Percentiles rank a stretch among this genome's conserved stretches.
These are phyloP conservation scores for Zizania palustris DNA, from an alignment of 202 grass and related monocot species.

Conservation along the genomic window DNA sequence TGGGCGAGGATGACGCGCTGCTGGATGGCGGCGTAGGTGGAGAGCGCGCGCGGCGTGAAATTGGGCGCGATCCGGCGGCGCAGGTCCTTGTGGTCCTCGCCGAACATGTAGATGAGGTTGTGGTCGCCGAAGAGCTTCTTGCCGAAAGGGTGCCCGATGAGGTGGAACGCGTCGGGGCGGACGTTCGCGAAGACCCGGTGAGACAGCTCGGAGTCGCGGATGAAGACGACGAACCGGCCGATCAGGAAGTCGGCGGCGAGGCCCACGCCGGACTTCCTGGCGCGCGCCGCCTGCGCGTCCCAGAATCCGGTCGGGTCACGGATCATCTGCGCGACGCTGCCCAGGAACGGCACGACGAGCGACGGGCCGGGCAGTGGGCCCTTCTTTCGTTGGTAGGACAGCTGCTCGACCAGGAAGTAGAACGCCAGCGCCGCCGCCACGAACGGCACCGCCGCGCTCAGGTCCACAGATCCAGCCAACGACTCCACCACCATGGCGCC, in stretches of 20 bases:
- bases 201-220: slow-evolving; percentile 80
- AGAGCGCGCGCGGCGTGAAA: slow-evolving; percentile 77
- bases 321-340: slow-evolving; percentile 68
- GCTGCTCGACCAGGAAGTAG: slow-evolving; percentile 66
- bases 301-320: slow-evolving; percentile 76
- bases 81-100: slow-evolving; percentile 88
- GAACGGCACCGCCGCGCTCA: slow-evolving; percentile 58
- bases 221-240: slow-evolving; percentile 85
- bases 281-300: slow-evolving; percentile 62
- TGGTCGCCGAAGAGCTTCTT: slow-evolving; percentile 95
- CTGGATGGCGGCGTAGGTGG: slow-evolving; percentile 84
- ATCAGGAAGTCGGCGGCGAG: slow-evolving; percentile 75
- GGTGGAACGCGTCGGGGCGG: slow-evolving; percentile 90
- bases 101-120: slow-evolving; percentile 99
- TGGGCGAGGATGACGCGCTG: slow-evolving; percentile 79
- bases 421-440: slow-evolving; percentile 44
- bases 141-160: slow-evolving; percentile 92
- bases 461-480: slow-evolving; percentile 21
- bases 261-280: slow-evolving; percentile 59
- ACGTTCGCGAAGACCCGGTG: slow-evolving; percentile 96
- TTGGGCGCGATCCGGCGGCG: slow-evolving; percentile 82
- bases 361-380: slow-evolving; percentile 58
- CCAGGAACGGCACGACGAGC: slow-evolving; percentile 76
- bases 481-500: slow-evolving; percentile 33
- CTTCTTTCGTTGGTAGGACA: slow-evolving; percentile 86